Evolutionary conservation across 2,329 filamentous ascomycete genomes (phyloP), one percentile per base, ranked within the genome.

Genomic region (Hymenoscyphus fructigenus): DNA sequence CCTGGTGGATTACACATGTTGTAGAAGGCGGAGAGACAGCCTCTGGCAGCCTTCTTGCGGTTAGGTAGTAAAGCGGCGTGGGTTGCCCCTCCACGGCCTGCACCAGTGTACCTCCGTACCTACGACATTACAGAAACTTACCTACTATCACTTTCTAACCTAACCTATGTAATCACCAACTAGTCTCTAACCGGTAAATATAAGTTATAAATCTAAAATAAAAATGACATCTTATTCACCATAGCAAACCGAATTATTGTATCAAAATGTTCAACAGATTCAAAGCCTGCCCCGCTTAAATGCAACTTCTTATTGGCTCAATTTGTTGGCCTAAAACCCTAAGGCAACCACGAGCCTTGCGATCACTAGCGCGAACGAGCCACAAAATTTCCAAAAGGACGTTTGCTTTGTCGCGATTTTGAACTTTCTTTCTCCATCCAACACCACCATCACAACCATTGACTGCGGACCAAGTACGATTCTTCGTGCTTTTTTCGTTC

Each of bases 401-500:
- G 28, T 32, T 53, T 53, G 26, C 56, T 59, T 61, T 50, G 53
- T 63, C 57, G 57, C 57, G 32, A 44, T 17, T 29, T 47, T 58
- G 53, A 29, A 28, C 41, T 64, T 64, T 61, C 68, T 67, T 67
- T 64, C 64, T 68, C 38, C 50, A 64, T 62, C 62, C 58, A 62
- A 66, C 67, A 65, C 63, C 61, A 61, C 66, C 57, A 61, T 63
- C 65, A 66, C 61, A 59, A 69, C 58, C 65, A 66, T 67, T 63
- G 69, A 74, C 67, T 68, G 69, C 74, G 72, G 70, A 74, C 64
- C 62, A 71, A 76, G 74, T 72, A 73, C 74, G 73, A 74, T 61
- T 34, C 66, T 69, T 73, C 71, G 73, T 75, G 64, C 72, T 74
- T 74, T 69, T 76, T 75, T 74, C 73, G 73, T 76, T 75, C 70